Evolutionary conservation across 345 rosid genomes (phyloP).

Genomic region (Hibiscus tridactylites): DNA sequence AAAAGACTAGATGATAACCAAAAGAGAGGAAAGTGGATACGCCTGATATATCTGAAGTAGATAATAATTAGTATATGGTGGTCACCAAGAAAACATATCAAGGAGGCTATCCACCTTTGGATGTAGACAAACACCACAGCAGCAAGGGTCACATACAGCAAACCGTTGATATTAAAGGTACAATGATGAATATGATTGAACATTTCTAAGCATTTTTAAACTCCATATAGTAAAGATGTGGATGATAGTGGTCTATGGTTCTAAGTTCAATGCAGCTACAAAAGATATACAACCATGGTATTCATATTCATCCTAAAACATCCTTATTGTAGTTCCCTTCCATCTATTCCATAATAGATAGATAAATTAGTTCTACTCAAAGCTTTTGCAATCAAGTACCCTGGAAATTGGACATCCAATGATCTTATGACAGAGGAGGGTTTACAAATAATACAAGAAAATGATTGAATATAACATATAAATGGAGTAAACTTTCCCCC

Average conservation of each 20-base stretch:
- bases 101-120: background rate
- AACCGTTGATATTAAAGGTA: background rate
- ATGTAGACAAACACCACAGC: background rate
- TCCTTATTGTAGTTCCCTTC: background rate
- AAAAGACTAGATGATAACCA: background rate
- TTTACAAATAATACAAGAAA: too few species aligned
- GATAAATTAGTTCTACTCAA: too few species aligned
- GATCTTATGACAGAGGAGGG: too few species aligned
- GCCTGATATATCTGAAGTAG: background rate
- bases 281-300: background rate
- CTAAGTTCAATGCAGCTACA: background rate
- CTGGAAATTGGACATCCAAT: too few species aligned
- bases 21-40: background rate
- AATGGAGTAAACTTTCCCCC: background rate
- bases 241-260: background rate
- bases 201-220: background rate
- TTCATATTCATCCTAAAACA: background rate
- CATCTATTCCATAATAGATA: background rate
- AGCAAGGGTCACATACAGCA: background rate
- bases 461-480: too few species aligned
- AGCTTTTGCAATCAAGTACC: too few species aligned
- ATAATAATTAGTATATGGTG: background rate
- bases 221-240: background rate
- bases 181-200: too few species aligned
- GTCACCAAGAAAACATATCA: background rate